Evolutionary conservation across 2,329 filamentous ascomycete genomes (phyloP).

Genomic region (Trichoderma sp.): DNA sequence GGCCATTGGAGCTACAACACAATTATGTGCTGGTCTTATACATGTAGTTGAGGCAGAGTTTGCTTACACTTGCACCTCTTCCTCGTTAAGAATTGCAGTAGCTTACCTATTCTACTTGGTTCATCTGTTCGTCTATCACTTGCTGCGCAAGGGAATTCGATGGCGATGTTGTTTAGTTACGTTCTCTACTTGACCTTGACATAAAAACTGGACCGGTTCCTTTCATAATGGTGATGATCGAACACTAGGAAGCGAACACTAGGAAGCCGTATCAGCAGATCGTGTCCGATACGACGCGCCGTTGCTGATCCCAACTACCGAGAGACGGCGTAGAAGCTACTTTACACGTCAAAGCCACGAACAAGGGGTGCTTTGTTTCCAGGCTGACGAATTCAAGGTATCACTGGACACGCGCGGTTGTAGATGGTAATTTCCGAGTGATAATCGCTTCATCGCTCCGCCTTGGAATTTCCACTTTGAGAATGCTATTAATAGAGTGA

Average conservation of each 20-base stretch:
- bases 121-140: neutral
- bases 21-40: no score
- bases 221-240: constrained; percentile 11
- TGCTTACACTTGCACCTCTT: no score
- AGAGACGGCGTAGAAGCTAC: neutral
- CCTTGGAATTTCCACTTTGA: no score
- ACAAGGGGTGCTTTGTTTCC: neutral
- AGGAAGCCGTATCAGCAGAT: neutral
- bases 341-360: neutral
- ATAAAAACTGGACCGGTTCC: constrained; percentile 22
- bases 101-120: neutral
- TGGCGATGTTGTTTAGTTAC: no score
- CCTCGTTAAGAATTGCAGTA: no score
- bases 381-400: neutral
- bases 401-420: no score
- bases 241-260: neutral
- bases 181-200: neutral
- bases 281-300: constrained; percentile 1
- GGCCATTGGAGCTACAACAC: no score
- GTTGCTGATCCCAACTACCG: constrained; percentile 11
- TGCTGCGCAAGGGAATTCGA: no score
- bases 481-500: no score
- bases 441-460: no score
- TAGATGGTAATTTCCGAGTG: no score
- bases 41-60: no score